Evolutionary conservation across 2,329 filamentous ascomycete species (phyloP), one percentile per base, ranked within the genome.

Genomic region (Mycosphaerelloides madeirae): DNA sequence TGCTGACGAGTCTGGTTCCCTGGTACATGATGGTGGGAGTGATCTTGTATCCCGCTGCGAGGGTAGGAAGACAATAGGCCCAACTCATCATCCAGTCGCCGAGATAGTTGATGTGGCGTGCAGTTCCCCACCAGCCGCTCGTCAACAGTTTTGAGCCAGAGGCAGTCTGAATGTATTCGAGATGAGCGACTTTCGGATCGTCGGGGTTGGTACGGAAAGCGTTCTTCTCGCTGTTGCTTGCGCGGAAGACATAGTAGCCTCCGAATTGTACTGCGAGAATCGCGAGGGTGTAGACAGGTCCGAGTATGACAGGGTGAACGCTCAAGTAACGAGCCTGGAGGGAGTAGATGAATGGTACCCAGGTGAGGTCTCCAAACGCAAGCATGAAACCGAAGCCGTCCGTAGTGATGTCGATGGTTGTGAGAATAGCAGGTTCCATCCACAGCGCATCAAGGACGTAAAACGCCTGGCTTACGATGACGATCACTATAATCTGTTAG

Each of bases 311-410:
- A 0, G 91, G 91, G 66, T 94, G 85, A 9, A 85, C 76, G 1
- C 89, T 79, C 5, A 97, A 80, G 65, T 96, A 97, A 33, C 87
- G 82, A 6, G 84, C 81, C 67, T 95, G 90, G 29, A 87, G 74
- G 14, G 81, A 85, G 74, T 95, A 97, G 46, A 87, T 76, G 65
- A 95, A 95, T 0, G 91, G 91, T 2, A 96, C 79, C 91, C 91
- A 97, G 50, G 85, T 86, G 5, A 96, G 75, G 60, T 97, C 91
- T 44, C 89, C 91, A 63, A 96, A 96, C 2, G 87, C 76, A 28
- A 97, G 77, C 91, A 97, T 97, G 72, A 88, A 88, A 41, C 91
- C 91, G 57, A 97, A 95, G 5, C 91, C 91, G 58, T 97, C 91
- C 32, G 83, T 87, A 40, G 84, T 95, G 54, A 96, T 85, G 63